Percentiles rank a stretch among this genome's conserved stretches.
phyloP scores from a whole-genome alignment of 2,329 filamentous ascomycete genomes.

The Ophiostoma himal-ulmi region DNA sequence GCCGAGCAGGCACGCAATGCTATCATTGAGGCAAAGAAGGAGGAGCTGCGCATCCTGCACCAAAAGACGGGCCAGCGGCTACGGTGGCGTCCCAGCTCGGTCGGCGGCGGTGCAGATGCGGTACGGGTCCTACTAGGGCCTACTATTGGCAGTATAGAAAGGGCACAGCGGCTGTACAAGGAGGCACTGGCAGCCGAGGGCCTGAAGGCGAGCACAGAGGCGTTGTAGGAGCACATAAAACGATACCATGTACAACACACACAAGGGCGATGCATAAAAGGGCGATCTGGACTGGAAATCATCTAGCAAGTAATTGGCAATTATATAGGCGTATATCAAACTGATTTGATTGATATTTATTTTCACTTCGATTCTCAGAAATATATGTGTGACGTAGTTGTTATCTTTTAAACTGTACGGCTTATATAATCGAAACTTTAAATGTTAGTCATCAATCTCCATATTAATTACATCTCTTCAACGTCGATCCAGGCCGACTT shows the following conservation, averaged over 20 bases:
- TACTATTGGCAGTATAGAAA: slow-evolving; percentile 62
- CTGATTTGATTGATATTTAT: neutral
- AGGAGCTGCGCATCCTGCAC: slow-evolving; percentile 64
- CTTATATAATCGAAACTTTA: neutral
- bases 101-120: slow-evolving; percentile 69
- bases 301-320: neutral
- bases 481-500: neutral
- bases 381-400: neutral
- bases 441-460: neutral
- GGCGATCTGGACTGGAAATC: neutral
- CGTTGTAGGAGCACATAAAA: neutral
- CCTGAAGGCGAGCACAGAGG: slow-evolving; percentile 25
- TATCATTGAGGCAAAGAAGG: slow-evolving; percentile 61
- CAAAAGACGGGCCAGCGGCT: slow-evolving; percentile 68
- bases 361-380: neutral
- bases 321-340: neutral
- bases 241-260: slow-evolving; percentile 3
- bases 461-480: slow-evolving; percentile 7
- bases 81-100: slow-evolving; percentile 59
- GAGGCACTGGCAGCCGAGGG: slow-evolving; percentile 28
- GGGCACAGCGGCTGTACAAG: slow-evolving; percentile 46
- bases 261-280: neutral
- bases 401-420: neutral
- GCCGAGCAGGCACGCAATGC: slow-evolving; percentile 69
- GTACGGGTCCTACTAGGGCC: slow-evolving; percentile 73